A percentile compares a stretch with the other conserved stretches of the same genome.
Conservation (phyloP, 192 early-diverging fungal genomes). For the Podila epigama region DNA sequence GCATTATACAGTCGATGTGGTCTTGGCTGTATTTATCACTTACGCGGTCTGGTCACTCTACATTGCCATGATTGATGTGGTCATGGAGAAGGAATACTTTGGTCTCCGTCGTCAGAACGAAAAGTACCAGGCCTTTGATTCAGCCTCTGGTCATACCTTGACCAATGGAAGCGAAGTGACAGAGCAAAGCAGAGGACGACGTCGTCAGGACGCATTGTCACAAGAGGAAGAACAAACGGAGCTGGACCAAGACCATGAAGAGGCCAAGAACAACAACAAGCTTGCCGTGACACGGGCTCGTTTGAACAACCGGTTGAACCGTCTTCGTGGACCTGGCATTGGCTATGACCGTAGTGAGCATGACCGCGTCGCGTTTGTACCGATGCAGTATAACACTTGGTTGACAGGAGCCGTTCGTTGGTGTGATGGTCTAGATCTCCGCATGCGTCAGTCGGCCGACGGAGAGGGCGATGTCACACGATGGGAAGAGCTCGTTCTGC, state of each 20-base stretch:
- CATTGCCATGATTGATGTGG: slow-evolving; percentile 53
- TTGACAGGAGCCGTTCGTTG: slow-evolving; percentile 43
- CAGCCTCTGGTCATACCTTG: slow-evolving; percentile 1
- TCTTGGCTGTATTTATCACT: slow-evolving; percentile 59
- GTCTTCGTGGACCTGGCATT: slow-evolving; percentile 42
- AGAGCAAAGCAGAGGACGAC: too few relatives aligned
- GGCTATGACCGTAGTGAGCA: slow-evolving; percentile 42
- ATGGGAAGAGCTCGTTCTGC: slow-evolving; percentile 21
- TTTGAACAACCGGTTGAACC: slow-evolving; percentile 31
- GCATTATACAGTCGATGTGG: slow-evolving; percentile 52
- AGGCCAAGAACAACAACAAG: not conserved
- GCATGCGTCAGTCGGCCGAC: slow-evolving; percentile 14
- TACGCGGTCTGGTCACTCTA: slow-evolving; percentile 63
- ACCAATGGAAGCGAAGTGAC: too few relatives aligned
- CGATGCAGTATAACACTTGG: slow-evolving; percentile 53
- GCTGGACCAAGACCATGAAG: slow-evolving; percentile 2
- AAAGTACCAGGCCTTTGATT: slow-evolving; percentile 18
- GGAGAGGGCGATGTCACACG: not conserved
- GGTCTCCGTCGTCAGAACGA: slow-evolving; percentile 28
- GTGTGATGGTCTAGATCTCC: slow-evolving; percentile 53
- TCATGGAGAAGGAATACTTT: slow-evolving; percentile 54
- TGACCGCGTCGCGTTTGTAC: slow-evolving; percentile 45
- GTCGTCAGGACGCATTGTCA: too few relatives aligned
- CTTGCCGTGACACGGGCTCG: slow-evolving; percentile 15
- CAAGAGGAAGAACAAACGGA: too few relatives aligned